Percentiles rank a stretch among this genome's conserved stretches.
Evolutionary conservation across 2,329 filamentous ascomycete genomes (phyloP).

Genomic region (Xylaria sp.): DNA sequence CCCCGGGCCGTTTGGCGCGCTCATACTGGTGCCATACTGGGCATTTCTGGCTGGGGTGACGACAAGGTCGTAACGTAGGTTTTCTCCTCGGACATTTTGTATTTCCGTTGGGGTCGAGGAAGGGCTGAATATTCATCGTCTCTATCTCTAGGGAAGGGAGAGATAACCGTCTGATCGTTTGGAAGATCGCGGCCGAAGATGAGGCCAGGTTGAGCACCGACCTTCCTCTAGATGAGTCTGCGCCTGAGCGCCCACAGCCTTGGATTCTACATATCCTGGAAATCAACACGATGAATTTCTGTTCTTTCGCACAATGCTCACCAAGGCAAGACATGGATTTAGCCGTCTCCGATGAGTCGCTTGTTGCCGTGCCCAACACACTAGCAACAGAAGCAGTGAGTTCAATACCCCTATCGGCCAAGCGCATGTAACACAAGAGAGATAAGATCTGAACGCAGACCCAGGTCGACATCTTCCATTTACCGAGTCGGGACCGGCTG

Average conservation of each 20-base stretch:
- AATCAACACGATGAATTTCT: conserved; percentile 97
- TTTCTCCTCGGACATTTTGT: conserved; percentile 21
- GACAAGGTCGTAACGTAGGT: conserved; percentile 85
- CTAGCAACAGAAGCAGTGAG: conserved; percentile 74
- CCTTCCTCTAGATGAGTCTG: conserved; percentile 74
- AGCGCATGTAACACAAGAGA: not conserved
- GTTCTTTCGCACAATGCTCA: conserved; percentile 76
- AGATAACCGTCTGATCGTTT: conserved; percentile 86
- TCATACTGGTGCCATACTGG: conserved; percentile 81
- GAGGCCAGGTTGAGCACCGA: conserved; percentile 72
- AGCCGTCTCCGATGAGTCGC: conserved; percentile 55
- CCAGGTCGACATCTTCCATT: conserved; percentile 81
- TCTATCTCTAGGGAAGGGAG: conserved; percentile 76
- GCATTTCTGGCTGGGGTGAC: conserved; percentile 74
- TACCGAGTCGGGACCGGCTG: conserved; percentile 78
- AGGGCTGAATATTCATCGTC: conserved; percentile 20
- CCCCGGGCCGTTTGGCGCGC: conserved; percentile 87
- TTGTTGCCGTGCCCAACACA: conserved; percentile 85
- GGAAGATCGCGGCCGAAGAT: conserved; percentile 73
- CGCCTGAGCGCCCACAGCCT: conserved; percentile 67
- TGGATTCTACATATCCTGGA: conserved; percentile 87
- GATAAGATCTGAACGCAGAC: conserved; percentile 8
- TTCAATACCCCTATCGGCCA: not conserved
- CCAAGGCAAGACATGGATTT: conserved; percentile 47
- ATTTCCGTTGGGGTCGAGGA: not conserved